Conservation (phyloP, 495 filamentous ascomycete species). For the Cercophora newfieldiana region DNA sequence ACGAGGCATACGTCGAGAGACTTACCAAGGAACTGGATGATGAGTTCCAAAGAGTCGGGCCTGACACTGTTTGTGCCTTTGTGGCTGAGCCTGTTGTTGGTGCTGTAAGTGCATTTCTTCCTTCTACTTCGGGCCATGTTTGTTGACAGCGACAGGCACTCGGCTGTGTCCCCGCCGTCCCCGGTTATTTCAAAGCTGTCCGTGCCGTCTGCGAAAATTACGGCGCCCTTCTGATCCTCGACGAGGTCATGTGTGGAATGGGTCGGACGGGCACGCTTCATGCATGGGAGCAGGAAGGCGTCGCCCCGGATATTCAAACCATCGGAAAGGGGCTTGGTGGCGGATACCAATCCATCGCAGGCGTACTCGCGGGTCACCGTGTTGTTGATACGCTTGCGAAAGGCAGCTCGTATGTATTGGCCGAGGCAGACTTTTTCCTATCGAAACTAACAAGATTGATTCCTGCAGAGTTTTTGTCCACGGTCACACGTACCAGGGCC, state of each 20-base stretch:
- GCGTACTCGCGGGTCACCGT: slow-evolving; percentile 53
- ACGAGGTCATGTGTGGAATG: slow-evolving; percentile 77
- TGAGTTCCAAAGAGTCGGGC: slow-evolving; percentile 71
- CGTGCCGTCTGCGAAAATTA: slow-evolving; percentile 66
- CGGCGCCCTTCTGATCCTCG: slow-evolving; percentile 67
- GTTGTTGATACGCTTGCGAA: slow-evolving; percentile 56
- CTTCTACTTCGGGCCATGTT: neutral
- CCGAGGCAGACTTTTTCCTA: neutral
- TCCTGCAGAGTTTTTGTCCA: slow-evolving; percentile 48
- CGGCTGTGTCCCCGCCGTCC: slow-evolving; percentile 65
- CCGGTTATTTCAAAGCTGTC: slow-evolving; percentile 71
- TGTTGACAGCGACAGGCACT: slow-evolving; percentile 40
- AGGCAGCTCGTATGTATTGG: slow-evolving; percentile 52
- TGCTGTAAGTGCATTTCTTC: slow-evolving; percentile 33
- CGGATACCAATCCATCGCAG: slow-evolving; percentile 64
- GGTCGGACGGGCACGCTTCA: slow-evolving; percentile 63
- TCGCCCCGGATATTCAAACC: slow-evolving; percentile 53
- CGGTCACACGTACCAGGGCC: slow-evolving; percentile 64
- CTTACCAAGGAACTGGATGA: slow-evolving; percentile 66
- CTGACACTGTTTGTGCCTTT: slow-evolving; percentile 73
- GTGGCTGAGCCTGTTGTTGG: slow-evolving; percentile 70
- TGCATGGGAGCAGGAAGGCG: slow-evolving; percentile 60
- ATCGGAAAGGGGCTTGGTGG: slow-evolving; percentile 67
- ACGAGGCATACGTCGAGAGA: slow-evolving; percentile 51
- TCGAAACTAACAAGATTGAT: slow-evolving; percentile 15